Evolutionary conservation across 2,329 filamentous ascomycete genomes (phyloP).

Genomic region (Hymenoscyphus scutula): DNA sequence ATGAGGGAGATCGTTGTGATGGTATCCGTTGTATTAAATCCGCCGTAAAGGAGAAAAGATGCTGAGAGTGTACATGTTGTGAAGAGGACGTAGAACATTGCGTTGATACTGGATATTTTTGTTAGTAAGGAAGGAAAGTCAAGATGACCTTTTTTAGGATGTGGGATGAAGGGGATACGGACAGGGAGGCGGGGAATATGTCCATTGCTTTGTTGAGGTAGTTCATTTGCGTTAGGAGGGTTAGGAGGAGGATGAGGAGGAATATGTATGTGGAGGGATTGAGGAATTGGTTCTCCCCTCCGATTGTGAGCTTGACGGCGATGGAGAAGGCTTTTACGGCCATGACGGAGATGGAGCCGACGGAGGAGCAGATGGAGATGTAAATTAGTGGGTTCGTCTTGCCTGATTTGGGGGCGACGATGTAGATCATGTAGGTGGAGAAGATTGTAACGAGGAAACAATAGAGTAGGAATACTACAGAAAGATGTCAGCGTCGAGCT

Average conservation of each 20-base stretch:
- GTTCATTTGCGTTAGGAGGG: conserved; percentile 98
- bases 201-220: conserved; percentile 99
- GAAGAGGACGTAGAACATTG: conserved; percentile 92
- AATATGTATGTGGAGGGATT: conserved; percentile 97
- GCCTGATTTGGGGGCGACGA: conserved; percentile 81
- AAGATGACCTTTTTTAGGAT: neutral
- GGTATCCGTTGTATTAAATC: conserved; percentile 90
- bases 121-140: conserved; percentile 16
- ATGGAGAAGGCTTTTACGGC: conserved; percentile 98
- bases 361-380: conserved; percentile 95
- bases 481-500: neutral
- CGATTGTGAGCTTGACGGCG: conserved; percentile 89
- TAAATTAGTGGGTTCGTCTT: conserved; percentile 95
- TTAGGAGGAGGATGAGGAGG: conserved; percentile 85
- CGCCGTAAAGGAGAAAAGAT: conserved; percentile 92
- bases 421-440: conserved; percentile 93
- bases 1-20: conserved; percentile 91
- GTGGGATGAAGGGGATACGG: conserved; percentile 40
- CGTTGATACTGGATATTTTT: conserved; percentile 56
- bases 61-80: conserved; percentile 91
- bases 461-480: conserved; percentile 81
- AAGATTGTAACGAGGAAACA: conserved; percentile 77
- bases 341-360: conserved; percentile 98
- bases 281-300: conserved; percentile 90
- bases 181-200: conserved; percentile 97